Conservation (phyloP, 1,284 basidiomycete species). For the Meira nashicola region DNA sequence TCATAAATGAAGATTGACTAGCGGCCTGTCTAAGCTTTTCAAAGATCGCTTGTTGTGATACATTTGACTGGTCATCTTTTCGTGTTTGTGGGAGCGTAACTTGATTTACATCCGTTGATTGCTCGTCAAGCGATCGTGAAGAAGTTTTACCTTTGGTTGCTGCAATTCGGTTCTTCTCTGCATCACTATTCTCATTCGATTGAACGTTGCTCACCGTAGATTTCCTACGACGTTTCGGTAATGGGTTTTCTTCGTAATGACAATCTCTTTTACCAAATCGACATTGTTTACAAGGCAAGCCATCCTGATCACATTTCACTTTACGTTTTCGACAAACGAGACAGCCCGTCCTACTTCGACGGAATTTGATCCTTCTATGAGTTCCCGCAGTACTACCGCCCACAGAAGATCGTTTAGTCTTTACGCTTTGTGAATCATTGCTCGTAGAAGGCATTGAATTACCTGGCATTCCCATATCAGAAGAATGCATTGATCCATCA, state of each 20-base stretch:
- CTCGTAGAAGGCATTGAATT: background rate
- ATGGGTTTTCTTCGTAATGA: conserved; percentile 39
- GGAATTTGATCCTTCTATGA: conserved; percentile 40
- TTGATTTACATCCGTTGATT: no score
- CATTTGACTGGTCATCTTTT: no score
- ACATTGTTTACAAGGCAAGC: conserved; percentile 46
- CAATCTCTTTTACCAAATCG: conserved; percentile 45
- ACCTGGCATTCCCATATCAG: no score
- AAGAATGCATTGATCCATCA: no score
- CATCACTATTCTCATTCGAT: no score
- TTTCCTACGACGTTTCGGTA: conserved; percentile 17
- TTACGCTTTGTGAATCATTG: background rate
- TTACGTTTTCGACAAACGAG: conserved; percentile 46
- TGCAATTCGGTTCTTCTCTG: no score
- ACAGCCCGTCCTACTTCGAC: conserved; percentile 40
- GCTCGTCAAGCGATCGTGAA: no score
- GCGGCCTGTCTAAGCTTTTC: no score
- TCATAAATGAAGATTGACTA: no score
- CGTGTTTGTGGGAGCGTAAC: no score
- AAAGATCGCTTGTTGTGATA: no score
- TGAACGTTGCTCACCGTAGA: background rate
- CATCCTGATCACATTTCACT: conserved; percentile 46
- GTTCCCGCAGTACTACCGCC: conserved; percentile 18
- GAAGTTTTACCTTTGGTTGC: no score
- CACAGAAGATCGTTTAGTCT: background rate